Evolutionary conservation across 495 filamentous ascomycete genomes (phyloP), one percentile per base, ranked within the genome.

Genomic region (Tuber umbilicatum): DNA sequence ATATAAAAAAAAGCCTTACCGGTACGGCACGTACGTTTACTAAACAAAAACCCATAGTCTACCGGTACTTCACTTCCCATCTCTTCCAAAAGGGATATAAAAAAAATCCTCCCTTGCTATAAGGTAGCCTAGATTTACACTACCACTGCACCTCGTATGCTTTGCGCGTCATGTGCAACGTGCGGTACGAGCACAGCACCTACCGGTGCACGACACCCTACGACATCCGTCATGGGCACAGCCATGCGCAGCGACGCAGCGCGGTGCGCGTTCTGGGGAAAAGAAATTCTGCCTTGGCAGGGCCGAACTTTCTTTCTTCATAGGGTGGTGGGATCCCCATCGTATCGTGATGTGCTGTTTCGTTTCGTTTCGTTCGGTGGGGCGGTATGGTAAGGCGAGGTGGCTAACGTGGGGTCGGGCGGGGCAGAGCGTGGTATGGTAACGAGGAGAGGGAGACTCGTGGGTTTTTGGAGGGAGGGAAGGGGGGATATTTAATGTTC

Each of bases 191-290:
- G 17, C n/a, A n/a, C n/a, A n/a, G n/a, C n/a, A n/a, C n/a, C n/a
- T n/a, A n/a, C n/a, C 4, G 40, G 71, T 19, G 47, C 10, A 38
- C 5, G 35, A 37, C 31, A 73, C 68, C 60, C 43, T 45, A 70
- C 45, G 23, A 39, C 47, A 73, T 45, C 43, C 43, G 60, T 70
- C 64, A 12, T 37, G n/a, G 21, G 27, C 38, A 73, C 39, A 55
- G 40, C 39, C 38, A 31, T 23, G 43, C 23, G 14, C 16, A 3
- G 27, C 31, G 14, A 43, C 45, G 70, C 0, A 38, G 27, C 14
- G 14, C 0, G 16, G 7, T n/a, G n/a, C n/a, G n/a, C n/a, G n/a
- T n/a, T 39, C 39, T 39, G 39, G 39, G 0, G 39, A 39, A 7
- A 39, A 2, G 39, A 7, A 39, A 55, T 21, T 55, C 47, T 27